Conservation (phyloP, 257 asterid genomes). For the Vinca minor region DNA sequence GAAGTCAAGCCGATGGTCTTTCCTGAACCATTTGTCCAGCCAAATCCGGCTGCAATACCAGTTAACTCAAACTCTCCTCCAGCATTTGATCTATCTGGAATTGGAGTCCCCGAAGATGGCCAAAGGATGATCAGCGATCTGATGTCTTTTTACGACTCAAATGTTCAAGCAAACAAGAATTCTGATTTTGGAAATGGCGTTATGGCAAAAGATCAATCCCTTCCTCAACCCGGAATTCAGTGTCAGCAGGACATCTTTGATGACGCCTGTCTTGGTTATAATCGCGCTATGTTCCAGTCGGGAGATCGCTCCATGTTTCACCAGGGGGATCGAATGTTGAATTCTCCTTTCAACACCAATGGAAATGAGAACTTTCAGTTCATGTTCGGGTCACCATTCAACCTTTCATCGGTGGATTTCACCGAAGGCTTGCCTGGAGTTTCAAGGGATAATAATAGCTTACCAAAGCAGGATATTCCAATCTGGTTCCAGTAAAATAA, state of each 20-base stretch:
- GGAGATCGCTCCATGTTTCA: slow-evolving; percentile 28
- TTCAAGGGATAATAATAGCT: slow-evolving; percentile 29
- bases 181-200: slow-evolving; percentile 17
- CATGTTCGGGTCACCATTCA: slow-evolving; percentile 53
- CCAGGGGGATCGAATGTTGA: slow-evolving; percentile 18
- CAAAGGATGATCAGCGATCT: slow-evolving; percentile 59
- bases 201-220: slow-evolving; percentile 27
- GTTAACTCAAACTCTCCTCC: slow-evolving; percentile 25
- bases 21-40: slow-evolving; percentile 39
- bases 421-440: slow-evolving; percentile 31
- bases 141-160: slow-evolving; percentile 52
- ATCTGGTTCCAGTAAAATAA: slow-evolving; percentile 49
- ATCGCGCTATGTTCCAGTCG: slow-evolving; percentile 23
- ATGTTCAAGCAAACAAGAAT: slow-evolving; percentile 37
- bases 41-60: slow-evolving; percentile 22
- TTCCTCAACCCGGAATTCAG: slow-evolving; percentile 21
- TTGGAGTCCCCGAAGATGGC: slow-evolving; percentile 78
- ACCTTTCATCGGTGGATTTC: slow-evolving; percentile 31
- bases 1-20: slow-evolving; percentile 40
- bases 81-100: slow-evolving; percentile 39
- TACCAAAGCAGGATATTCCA: slow-evolving; percentile 37
- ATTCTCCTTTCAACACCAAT: slow-evolving; percentile 34
- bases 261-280: slow-evolving; percentile 20
- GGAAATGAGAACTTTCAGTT: slow-evolving; percentile 36
- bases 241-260: slow-evolving; percentile 41